A percentile compares a stretch with the other conserved stretches of the same genome.
Evolutionary conservation across 208 protist species (phyloP).

Genomic region (Trypanosoma avium): DNA sequence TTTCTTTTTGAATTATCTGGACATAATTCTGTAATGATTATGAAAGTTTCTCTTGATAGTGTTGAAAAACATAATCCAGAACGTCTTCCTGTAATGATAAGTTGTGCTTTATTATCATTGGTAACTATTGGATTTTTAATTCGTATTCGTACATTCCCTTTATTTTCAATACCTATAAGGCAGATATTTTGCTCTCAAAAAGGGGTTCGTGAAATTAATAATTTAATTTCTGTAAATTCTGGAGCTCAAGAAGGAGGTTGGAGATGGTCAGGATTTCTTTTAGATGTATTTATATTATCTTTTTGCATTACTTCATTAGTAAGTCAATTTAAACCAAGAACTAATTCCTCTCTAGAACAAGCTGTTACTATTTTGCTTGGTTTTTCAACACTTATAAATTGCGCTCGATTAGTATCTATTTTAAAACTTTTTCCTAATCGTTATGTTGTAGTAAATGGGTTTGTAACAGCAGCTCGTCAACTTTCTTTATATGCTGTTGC

Average conservation of each 20-base stretch:
- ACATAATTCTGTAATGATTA: constrained; percentile 46
- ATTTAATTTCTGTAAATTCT: background rate
- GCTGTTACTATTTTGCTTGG: constrained; percentile 52
- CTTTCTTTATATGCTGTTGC: constrained; percentile 42
- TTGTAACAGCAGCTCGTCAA: constrained; percentile 40
- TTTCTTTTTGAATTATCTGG: constrained; percentile 44
- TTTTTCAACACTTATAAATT: constrained; percentile 40
- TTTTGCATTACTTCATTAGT: constrained; percentile 38
- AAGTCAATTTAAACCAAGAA: constrained; percentile 28
- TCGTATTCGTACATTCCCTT: constrained; percentile 17
- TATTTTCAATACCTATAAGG: background rate
- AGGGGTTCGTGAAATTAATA: background rate
- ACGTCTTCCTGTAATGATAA: constrained; percentile 32
- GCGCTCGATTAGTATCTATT: constrained; percentile 43
- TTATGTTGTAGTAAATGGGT: constrained; percentile 48
- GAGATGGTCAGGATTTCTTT: constrained; percentile 42
- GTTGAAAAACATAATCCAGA: constrained; percentile 14
- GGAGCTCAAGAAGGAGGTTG: constrained; percentile 25
- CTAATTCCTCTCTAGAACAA: constrained; percentile 29
- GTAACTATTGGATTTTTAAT: constrained; percentile 27
- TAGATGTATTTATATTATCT: constrained; percentile 34
- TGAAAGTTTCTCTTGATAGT: constrained; percentile 24
- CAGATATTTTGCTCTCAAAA: background rate
- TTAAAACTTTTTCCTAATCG: constrained; percentile 42
- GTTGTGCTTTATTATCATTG: constrained; percentile 19